Percentiles rank a stretch among this genome's conserved stretches.
Conservation (phyloP, 1,139 yeast species). For the Candida anutae region DNA sequence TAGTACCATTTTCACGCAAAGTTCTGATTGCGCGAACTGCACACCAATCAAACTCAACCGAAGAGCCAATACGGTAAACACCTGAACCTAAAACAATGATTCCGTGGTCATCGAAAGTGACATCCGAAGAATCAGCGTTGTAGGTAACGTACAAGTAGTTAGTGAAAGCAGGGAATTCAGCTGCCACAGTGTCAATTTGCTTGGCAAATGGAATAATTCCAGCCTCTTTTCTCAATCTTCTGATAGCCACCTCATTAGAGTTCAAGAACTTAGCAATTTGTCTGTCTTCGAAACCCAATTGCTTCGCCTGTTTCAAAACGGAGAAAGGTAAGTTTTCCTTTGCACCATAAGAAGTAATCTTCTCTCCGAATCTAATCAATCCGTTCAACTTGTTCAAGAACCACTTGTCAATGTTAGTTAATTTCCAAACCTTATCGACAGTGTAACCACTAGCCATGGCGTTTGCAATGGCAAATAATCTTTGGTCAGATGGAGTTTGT, state of each 20-base stretch:
- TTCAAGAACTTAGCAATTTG: conserved; percentile 88
- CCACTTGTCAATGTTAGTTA: conserved; percentile 96
- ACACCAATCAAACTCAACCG: conserved; percentile 95
- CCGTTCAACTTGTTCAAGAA: conserved; percentile 80
- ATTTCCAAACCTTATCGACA: conserved; percentile 85
- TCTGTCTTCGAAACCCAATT: conserved; percentile 94
- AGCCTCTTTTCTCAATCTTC: conserved; percentile 82
- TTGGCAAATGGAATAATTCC: conserved; percentile 91
- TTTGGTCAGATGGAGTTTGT: conserved; percentile 93
- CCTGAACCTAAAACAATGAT: conserved; percentile 90
- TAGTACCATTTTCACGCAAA: conserved; percentile 75
- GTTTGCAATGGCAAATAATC: conserved; percentile 93
- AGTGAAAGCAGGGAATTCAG: conserved; percentile 96
- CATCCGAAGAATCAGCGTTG: conserved; percentile 87
- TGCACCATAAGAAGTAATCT: conserved; percentile 49
- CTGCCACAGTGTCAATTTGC: conserved; percentile 98
- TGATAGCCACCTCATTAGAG: conserved; percentile 88
- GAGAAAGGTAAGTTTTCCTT: conserved; percentile 55
- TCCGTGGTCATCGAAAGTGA: conserved; percentile 77
- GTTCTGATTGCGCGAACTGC: conserved; percentile 95
- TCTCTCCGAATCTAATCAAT: conserved; percentile 61
- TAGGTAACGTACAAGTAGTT: conserved; percentile 93
- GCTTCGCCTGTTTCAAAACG: conserved; percentile 81
- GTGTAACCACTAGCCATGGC: conserved; percentile 81
- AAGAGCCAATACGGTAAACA: conserved; percentile 90